These are phyloP conservation scores for Catenaria anguillulae DNA, from an alignment of 371 early-diverging fungal species.

Conservation along the genomic window DNA sequence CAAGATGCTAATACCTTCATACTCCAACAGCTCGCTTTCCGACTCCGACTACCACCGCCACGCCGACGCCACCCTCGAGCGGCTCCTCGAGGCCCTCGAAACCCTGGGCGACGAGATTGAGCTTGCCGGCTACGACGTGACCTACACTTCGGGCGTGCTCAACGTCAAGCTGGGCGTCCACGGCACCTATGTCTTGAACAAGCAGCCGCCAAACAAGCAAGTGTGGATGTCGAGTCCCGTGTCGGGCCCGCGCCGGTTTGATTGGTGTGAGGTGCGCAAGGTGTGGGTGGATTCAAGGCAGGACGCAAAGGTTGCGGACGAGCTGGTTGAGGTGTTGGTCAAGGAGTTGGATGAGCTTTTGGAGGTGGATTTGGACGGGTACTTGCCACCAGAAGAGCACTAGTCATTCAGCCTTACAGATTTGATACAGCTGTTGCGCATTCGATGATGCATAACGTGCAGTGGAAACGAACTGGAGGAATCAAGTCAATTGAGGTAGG, in stretches of 20 bases:
- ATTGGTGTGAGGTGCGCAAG: constrained; percentile 36
- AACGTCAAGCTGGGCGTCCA: constrained; percentile 62
- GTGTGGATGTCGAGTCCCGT: constrained; percentile 96
- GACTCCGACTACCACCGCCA: constrained; percentile 47
- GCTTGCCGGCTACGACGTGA: constrained; percentile 59
- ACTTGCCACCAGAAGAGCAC: not conserved
- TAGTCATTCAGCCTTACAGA: too few relatives aligned
- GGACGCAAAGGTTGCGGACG: not conserved
- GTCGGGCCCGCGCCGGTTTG: constrained; percentile 85
- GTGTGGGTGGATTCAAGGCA: constrained; percentile 65
- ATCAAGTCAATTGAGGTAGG: too few relatives aligned
- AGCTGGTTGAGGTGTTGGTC: not conserved
- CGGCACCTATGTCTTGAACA: constrained; percentile 95
- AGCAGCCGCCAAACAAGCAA: constrained; percentile 96
- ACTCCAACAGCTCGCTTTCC: constrained; percentile 17
- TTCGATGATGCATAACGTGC: too few relatives aligned
- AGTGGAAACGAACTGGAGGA: too few relatives aligned
- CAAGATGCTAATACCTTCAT: too few relatives aligned
- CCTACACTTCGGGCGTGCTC: constrained; percentile 78
- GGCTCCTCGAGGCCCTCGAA: constrained; percentile 57
- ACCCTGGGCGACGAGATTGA: constrained; percentile 57
- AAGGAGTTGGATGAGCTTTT: not conserved
- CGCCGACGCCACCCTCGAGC: constrained; percentile 53
- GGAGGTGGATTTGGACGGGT: not conserved
- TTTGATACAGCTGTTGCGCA: too few relatives aligned